Base-by-base conservation (phyloP, 176 grass and related monocot genomes). In the Lolium rigidum region DNA sequence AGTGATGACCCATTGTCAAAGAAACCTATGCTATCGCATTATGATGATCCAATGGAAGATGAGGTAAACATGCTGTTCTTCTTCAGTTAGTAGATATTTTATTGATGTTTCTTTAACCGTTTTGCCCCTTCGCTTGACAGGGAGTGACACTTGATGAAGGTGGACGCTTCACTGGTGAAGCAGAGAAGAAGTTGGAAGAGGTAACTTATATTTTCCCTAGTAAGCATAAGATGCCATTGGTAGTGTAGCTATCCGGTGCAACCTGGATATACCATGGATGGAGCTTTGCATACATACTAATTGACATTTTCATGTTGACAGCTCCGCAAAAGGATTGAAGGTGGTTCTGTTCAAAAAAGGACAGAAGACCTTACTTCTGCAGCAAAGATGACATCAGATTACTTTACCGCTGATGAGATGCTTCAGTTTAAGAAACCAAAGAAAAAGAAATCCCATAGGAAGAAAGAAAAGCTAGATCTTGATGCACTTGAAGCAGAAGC, bases 391-490 rank as follows among this genome's bases (percentile, higher is more conserved):
- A 38, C 76, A 70, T 94, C 97, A 87, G 94, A 94, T 70, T 99
- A 99, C 85, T 98, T 91, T 72, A 91, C 92, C 20, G 79, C 86
- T 50, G 90, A 95, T 20, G 94, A 95, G 90, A 95, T 98, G 97
- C 84, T 98, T 83, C 84, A 88, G 80, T 99, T 98, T 80, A 94
- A 94, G 80, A 98, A 96, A 86, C 97, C 97, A 75, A 99, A 96
- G 92, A 98, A 99, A 86, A 99, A 99, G 88, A 99, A 98, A 89
- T 99, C 90, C 16, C 72, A 96, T 81, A 92, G 97, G 47, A 99
- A 96, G 86, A 99, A 96, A 84, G 94, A 91, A 70, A 99, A 96
- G 72, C 80, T 99, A 39, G 92, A 99, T 84, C 81, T 96, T 50
- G 94, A 99, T 91, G 94, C 88, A 2, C 68, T 99, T 81, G 97